Base-by-base conservation (phyloP, 2,329 filamentous ascomycete genomes). In the Penicillium rolfsii region DNA sequence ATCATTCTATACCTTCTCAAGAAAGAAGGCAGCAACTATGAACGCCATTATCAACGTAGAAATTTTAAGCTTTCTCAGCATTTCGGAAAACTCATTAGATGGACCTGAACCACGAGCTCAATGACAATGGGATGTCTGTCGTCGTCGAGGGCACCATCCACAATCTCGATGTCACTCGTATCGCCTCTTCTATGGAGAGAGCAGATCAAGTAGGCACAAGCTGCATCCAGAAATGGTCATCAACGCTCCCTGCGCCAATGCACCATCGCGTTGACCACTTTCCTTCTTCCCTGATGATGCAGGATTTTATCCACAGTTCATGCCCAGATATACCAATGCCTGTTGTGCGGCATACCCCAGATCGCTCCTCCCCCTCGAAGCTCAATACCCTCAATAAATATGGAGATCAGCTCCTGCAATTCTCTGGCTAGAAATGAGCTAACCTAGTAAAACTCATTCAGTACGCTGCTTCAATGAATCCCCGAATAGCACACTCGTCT, bases 341-440 rank as follows among this genome's bases (percentile, higher is more conserved):
- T 5, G 53, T 56, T 22, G 30, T 33, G 38, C 53, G 7, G 43
- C 19, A 46, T 24, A 48, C 53, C 33, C 53, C 53, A 41, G 53
- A 56, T 43, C 22, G 19, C 38, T 22, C 26, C 19, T 30, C 53
- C 30, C 19, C 19, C 19, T 22, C 22, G 11, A 48, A 22, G 5
- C 35, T 36, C 8, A 55, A 45, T 19, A 9, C 4, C 22, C 22
- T 26, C 7, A 33, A 4, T 26, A 33, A 24, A 55, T 14, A 35
- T 30, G 40, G 26, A 33, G 5, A 12, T 22, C 12, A 43, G 40
- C 2, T 16, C 36, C 9, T 53, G 12, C 19, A 8, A 26, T 26
- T 22, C 7, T 12, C 41, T 48, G 19, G 30, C 53, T n/a, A 19
- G 22, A 16, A 48, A 30, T 16, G 12, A n/a, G 3, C 3, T 28